Base-by-base conservation (phyloP, 441 rosid genomes). In the Mallotus japonicus region DNA sequence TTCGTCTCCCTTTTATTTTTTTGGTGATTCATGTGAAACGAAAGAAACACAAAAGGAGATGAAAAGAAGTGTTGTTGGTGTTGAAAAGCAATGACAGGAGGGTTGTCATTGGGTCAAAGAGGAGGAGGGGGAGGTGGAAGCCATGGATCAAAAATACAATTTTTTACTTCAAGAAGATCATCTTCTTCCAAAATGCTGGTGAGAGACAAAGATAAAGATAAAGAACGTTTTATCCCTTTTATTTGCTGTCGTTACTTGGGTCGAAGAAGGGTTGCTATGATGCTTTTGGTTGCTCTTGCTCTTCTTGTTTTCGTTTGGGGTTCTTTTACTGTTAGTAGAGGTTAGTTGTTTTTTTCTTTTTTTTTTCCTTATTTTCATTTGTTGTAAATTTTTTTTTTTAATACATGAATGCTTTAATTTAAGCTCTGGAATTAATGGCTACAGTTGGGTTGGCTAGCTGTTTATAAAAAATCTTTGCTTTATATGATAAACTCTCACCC, bases 131-230 rank as follows among this genome's bases (percentile, higher is more conserved):
- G 32, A 28, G 32, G 28, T 24, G 28, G 93, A 68, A 85, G 86
- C 69, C 67, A 4, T 12, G 16, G 14, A 16, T 13, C 56, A 22
- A 72, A 69, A 75, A 59, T 75, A 58, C 67, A 13, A 53, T 19
- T 13, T 10, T 9, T 53, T 54, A 8, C 6, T 12, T 54, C 58
- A 54, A 54, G 58, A 54, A 54, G 17, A 54, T 19, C 58, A 79
- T 67, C 79, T 19, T 79, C 86, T 69, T 63, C 85, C 6, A 85
- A 87, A 83, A 83, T 83, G 86, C 77, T 80, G 44, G 77, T 85
- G 65, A 85, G 89, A 85, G 96, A 90, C 68, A 93, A 87, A 82
- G 94, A 89, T 47, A 85, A 88, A 85, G 96, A 90, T 70, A 93
- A 87, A 81, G 94, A 89, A 47, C 88, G 81, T 67, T 62, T 84